Base-by-base conservation (phyloP, 768 basidiomycete genomes). In the Trametes punicea region DNA sequence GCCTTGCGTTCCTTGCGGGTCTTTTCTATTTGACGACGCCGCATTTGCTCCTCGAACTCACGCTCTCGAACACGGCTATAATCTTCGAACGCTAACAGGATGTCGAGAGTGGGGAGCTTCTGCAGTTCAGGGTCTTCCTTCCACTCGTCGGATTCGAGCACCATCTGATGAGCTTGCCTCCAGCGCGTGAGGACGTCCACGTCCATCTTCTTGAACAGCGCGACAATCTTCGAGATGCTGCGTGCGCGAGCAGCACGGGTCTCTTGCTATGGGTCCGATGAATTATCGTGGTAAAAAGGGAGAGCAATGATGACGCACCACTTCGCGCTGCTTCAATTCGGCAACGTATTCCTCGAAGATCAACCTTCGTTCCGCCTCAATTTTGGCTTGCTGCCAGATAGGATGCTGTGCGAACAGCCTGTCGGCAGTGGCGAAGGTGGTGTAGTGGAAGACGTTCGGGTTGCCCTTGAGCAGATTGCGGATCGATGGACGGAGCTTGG, bases 101-200 rank as follows among this genome's bases (percentile, higher is more conserved):
- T 89, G 66, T 98, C 97, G 33, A 98, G 77, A 2, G 88, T 88
- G 10, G 96, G 96, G 38, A 98, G 78, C 64, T 81, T 85, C 60
- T 82, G 87, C 46, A 99, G 75, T 59, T 93, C 89, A 0, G 76
- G 63, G 64, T 98, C 93, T 25, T 73, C 70, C 41, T 79, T 81
- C 87, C 90, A 99, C 42, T 88, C 87, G 0, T 85, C 80, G 2
- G 92, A 90, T 18, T 86, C 84, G 8, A 83, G 65, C 34, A 99
- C 81, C 60, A 88, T 76, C 16, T 82, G 79, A 62, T 90, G 88
- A 0, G 94, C 93, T 55, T 83, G 81, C 46, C 90, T 81, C 94
- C 96, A 99, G 20, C 92, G 85, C 0, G 93, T 95, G n/a, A 91
- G 78, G 44, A 98, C 93, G 65, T 95, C 92, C 16, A 98, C 89